Evolutionary conservation across 805 yeast genomes (phyloP).

Genomic region (Yamadazyma paraphyllophila): DNA sequence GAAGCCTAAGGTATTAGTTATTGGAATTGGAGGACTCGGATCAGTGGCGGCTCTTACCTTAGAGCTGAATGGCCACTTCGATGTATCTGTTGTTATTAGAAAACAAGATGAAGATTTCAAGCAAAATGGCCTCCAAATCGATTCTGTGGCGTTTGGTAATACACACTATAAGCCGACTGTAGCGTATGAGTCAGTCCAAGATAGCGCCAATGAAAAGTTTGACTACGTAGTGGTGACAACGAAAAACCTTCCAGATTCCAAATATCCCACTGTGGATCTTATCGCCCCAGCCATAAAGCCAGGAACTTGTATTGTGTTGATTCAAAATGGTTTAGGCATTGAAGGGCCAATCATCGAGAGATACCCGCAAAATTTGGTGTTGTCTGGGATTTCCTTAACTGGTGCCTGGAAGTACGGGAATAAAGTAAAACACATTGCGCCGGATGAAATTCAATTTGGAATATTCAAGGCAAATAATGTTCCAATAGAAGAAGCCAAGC

Average conservation of each 20-base stretch:
- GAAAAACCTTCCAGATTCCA: constrained; percentile 37
- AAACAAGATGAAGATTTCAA: constrained; percentile 33
- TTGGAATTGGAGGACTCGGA: constrained; percentile 90
- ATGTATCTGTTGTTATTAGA: constrained; percentile 37
- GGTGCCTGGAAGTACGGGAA: constrained; percentile 31
- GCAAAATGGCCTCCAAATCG: constrained; percentile 29
- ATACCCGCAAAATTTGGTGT: constrained; percentile 32
- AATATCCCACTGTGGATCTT: constrained; percentile 40
- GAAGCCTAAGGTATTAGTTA: constrained; percentile 47
- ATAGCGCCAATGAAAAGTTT: constrained; percentile 30
- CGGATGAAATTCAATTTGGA: constrained; percentile 23
- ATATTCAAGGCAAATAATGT: constrained; percentile 18
- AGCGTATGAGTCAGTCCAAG: constrained; percentile 26
- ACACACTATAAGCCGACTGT: constrained; percentile 31
- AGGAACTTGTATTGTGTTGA: constrained; percentile 29
- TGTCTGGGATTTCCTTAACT: constrained; percentile 37
- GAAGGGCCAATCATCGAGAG: constrained; percentile 29
- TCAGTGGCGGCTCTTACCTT: constrained; percentile 69
- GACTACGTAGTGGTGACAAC: constrained; percentile 40
- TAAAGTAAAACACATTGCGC: constrained; percentile 20
- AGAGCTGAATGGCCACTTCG: constrained; percentile 43
- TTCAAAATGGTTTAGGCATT: constrained; percentile 42
- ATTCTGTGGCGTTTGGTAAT: constrained; percentile 33
- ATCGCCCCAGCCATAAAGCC: constrained; percentile 34
- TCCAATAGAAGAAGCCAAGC: constrained; percentile 10